Evolutionary conservation across 129 eudicot species (phyloP).

Genomic region (Tagetes patula): DNA sequence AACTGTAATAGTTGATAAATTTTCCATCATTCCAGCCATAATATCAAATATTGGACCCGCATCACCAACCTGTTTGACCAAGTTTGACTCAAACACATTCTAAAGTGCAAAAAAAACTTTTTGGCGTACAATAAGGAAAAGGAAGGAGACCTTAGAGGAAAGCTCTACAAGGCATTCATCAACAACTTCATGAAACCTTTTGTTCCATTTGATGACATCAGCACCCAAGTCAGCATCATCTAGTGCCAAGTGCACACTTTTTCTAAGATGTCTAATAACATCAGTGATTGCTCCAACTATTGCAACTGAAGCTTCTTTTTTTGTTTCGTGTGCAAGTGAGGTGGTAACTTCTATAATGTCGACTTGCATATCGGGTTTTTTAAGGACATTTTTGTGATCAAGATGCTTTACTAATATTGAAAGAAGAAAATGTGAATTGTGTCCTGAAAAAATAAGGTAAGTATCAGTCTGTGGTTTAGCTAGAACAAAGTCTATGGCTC

Average conservation of each 20-base stretch:
- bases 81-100: slow-evolving; percentile 10
- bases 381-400: slow-evolving; percentile 86
- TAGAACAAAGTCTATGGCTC: not conserved
- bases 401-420: slow-evolving; percentile 86
- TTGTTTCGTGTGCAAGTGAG: slow-evolving; percentile 66
- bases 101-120: not conserved
- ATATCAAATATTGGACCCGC: slow-evolving; percentile 86
- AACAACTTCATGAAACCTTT: slow-evolving; percentile 60
- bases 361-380: slow-evolving; percentile 87
- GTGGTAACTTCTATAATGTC: slow-evolving; percentile 69
- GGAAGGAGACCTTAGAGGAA: slow-evolving; percentile 56
- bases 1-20: slow-evolving; percentile 60
- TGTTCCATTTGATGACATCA: slow-evolving; percentile 60
- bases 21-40: slow-evolving; percentile 92
- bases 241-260: slow-evolving; percentile 67
- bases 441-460: slow-evolving; percentile 51
- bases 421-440: slow-evolving; percentile 79
- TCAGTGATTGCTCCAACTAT: slow-evolving; percentile 80
- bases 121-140: slow-evolving; percentile 14
- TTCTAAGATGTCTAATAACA: slow-evolving; percentile 79
- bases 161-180: slow-evolving; percentile 88
- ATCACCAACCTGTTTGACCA: slow-evolving; percentile 84
- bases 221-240: slow-evolving; percentile 72
- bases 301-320: slow-evolving; percentile 66
- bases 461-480: not conserved